Conservation (phyloP, 495 filamentous ascomycete genomes). For the Daldinia caldariorum region DNA sequence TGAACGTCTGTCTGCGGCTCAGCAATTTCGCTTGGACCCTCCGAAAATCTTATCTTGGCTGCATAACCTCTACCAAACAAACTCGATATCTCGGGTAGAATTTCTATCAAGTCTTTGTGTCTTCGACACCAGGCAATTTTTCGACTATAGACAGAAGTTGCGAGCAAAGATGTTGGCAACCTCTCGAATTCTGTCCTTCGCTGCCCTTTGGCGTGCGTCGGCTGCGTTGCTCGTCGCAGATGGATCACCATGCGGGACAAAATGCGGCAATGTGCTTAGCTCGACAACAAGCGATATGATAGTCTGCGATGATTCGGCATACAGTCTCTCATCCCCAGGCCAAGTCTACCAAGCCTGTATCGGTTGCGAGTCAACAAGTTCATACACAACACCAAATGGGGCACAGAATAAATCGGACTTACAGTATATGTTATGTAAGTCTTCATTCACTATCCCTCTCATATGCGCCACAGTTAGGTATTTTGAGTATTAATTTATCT, state of each 20-base stretch:
- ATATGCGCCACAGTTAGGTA: neutral
- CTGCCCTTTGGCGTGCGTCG: slow-evolving; percentile 45
- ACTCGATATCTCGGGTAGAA: neutral
- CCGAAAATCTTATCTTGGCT: slow-evolving; percentile 24
- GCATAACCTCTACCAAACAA: slow-evolving; percentile 4
- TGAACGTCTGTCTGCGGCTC: slow-evolving; percentile 26
- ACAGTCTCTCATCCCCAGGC: slow-evolving; percentile 42
- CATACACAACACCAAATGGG: slow-evolving; percentile 41
- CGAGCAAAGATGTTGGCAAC: slow-evolving; percentile 2
- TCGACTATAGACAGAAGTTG: slow-evolving; percentile 5
- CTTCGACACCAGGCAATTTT: neutral
- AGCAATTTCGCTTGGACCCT: slow-evolving; percentile 9
- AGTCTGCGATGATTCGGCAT: slow-evolving; percentile 49
- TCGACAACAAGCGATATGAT: slow-evolving; percentile 54
- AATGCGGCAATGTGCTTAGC: slow-evolving; percentile 57
- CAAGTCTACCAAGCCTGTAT: slow-evolving; percentile 56
- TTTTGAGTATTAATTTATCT: slow-evolving; percentile 12
- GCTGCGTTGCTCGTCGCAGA: slow-evolving; percentile 49
- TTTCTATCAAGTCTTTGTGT: neutral
- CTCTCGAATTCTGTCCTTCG: slow-evolving; percentile 27
- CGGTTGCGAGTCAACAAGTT: slow-evolving; percentile 54
- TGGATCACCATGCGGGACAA: slow-evolving; percentile 53
- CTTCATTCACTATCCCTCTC: neutral
- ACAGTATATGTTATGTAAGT: slow-evolving; percentile 56
- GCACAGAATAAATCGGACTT: slow-evolving; percentile 49